Conservation (phyloP, 2,329 filamentous ascomycete species). For the Alternaria gaisen region DNA sequence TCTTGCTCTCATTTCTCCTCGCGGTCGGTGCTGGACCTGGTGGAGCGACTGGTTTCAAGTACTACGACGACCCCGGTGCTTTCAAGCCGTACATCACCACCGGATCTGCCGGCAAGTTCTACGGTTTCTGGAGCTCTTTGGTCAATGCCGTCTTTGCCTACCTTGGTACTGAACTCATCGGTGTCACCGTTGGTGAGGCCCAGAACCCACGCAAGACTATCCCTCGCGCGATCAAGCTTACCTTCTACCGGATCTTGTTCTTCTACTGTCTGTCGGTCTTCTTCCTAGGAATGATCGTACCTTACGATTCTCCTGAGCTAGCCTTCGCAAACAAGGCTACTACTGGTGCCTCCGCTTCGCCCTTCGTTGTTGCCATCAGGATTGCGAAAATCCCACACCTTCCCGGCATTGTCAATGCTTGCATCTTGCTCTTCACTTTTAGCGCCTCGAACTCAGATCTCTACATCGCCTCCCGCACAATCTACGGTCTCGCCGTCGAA, state of each 20-base stretch:
- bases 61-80: conserved; percentile 56
- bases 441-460: conserved; percentile 80
- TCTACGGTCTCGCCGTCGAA: conserved; percentile 76
- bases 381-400: conserved; percentile 69
- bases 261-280: conserved; percentile 81
- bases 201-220: conserved; percentile 81
- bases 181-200: conserved; percentile 80
- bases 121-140: conserved; percentile 71
- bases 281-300: conserved; percentile 78
- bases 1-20: conserved; percentile 56
- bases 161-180: conserved; percentile 75
- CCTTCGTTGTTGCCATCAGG: conserved; percentile 78
- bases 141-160: conserved; percentile 83
- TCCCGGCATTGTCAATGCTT: conserved; percentile 75
- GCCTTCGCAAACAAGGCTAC: conserved; percentile 63
- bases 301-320: conserved; percentile 76
- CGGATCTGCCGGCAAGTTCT: conserved; percentile 52
- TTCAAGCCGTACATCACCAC: conserved; percentile 53
- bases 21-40: conserved; percentile 55
- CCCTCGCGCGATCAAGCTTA: conserved; percentile 79
- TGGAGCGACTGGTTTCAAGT: conserved; percentile 55
- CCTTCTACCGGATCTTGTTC: conserved; percentile 82
- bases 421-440: conserved; percentile 79
- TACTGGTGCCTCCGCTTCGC: conserved; percentile 66
- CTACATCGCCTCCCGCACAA: conserved; percentile 76